Evolutionary conservation across 2,329 filamentous ascomycete genomes (phyloP).

Genomic region (Alternaria panax): DNA sequence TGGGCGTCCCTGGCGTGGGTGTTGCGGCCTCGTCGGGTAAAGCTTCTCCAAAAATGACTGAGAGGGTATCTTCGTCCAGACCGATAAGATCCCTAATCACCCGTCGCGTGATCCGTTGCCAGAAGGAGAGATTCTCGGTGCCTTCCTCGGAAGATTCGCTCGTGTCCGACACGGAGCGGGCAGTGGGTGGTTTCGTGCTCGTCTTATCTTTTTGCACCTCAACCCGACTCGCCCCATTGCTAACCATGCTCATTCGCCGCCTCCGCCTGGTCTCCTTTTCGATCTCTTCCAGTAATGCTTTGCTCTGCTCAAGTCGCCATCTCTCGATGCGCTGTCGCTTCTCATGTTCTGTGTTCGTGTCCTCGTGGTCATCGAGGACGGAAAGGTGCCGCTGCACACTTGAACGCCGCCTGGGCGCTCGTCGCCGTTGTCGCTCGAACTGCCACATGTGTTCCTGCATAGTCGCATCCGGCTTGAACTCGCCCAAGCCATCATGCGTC

Average conservation of each 20-base stretch:
- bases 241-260: conserved; percentile 68
- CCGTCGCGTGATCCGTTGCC: conserved; percentile 81
- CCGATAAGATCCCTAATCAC: conserved; percentile 90
- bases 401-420: conserved; percentile 60
- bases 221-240: conserved; percentile 49
- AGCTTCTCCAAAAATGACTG: conserved; percentile 84
- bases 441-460: conserved; percentile 87
- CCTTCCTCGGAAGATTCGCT: conserved; percentile 49
- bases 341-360: conserved; percentile 70
- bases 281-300: conserved; percentile 84
- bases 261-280: conserved; percentile 79
- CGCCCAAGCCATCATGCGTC: conserved; percentile 88
- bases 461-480: conserved; percentile 72
- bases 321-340: conserved; percentile 84
- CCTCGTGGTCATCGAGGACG: conserved; percentile 59
- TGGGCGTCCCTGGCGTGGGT: conserved; percentile 30
- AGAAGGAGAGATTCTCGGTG: conserved; percentile 71
- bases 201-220: conserved; percentile 23
- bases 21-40: conserved; percentile 60
- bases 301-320: conserved; percentile 92
- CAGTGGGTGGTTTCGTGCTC: conserved; percentile 17
- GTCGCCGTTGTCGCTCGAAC: conserved; percentile 75
- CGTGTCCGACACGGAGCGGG: conserved; percentile 35
- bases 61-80: conserved; percentile 84
- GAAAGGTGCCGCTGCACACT: conserved; percentile 66